Evolutionary conservation across 1,284 basidiomycete genomes (phyloP), one percentile per base, ranked within the genome.

Genomic region (Apiotrichum brassicae): DNA sequence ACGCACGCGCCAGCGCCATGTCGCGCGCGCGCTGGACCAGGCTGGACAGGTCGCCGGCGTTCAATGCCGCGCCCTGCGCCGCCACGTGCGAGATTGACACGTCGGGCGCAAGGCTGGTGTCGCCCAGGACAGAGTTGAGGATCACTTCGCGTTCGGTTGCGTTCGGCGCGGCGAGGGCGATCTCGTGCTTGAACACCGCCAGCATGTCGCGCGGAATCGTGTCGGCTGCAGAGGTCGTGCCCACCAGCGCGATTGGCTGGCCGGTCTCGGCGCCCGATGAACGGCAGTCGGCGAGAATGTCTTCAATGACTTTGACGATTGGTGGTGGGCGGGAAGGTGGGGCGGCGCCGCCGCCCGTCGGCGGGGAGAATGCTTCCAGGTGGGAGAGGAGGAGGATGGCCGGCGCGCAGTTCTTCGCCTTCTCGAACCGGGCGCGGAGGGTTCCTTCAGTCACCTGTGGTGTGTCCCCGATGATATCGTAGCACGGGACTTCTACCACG

Each of bases 1-100:
- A 52, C 2, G 55, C 48, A 7, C 86, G 79, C 43, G 80, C 76
- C 3, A 87, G 64, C 1, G 87, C 80, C 35, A 78, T 76, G 23
- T 81, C 74, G 46, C 78, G 76, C 0, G 90, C 82, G 30, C 83
- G 80, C 25, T 70, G 70, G 1, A 88, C 80, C 1, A 98, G 77
- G 57, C 86, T 80, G 12, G 77, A 78, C 5, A 98, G 77, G 70
- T 98, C 94, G 12, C 78, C 81, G 1, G 91, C 87, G 32, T 92
- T 82, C 11, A 99, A 77, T 2, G 92, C 92, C 8, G 95, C 95
- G 3, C 93, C 95, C 68, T 95, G 89, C 4, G 82, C 82, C 3
- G 95, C 91, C 5, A 98, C 66, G 14, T 75, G 72, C 39, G 76
- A 72, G 23, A 93, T 58, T 12, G 85, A 85, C 1, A 95, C 84